Conservation (phyloP, 2,329 filamentous ascomycete genomes). For the Botryosphaeria agaves region DNA sequence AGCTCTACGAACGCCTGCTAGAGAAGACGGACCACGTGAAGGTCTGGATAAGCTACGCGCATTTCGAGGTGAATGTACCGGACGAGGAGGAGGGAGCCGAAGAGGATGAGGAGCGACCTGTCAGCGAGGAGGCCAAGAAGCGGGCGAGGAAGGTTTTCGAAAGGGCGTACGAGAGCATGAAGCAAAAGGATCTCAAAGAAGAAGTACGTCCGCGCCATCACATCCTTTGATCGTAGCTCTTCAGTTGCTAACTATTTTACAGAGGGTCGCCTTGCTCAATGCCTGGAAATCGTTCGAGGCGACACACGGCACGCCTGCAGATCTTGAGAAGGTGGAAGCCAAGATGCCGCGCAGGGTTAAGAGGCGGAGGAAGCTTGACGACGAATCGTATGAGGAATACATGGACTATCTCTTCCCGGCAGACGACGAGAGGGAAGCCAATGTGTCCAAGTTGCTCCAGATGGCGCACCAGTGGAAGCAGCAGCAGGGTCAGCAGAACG, state of each 20-base stretch:
- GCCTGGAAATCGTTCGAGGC: slow-evolving; percentile 88
- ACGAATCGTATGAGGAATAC: slow-evolving; percentile 91
- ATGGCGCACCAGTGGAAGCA: slow-evolving; percentile 84
- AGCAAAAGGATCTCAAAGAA: slow-evolving; percentile 78
- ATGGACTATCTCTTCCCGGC: slow-evolving; percentile 94
- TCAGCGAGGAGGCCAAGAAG: slow-evolving; percentile 69
- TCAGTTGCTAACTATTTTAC: slow-evolving; percentile 15
- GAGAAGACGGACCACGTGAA: slow-evolving; percentile 97
- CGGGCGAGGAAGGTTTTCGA: slow-evolving; percentile 73
- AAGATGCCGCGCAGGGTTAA: slow-evolving; percentile 91
- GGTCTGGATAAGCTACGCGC: slow-evolving; percentile 97
- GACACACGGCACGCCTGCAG: slow-evolving; percentile 57
- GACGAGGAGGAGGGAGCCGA: slow-evolving; percentile 46
- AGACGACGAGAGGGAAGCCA: slow-evolving; percentile 74
- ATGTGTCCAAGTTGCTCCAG: slow-evolving; percentile 66
- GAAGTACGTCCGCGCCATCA: slow-evolving; percentile 33
- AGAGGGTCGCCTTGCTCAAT: slow-evolving; percentile 74
- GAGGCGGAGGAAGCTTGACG: slow-evolving; percentile 79
- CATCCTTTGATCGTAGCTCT: slow-evolving; percentile 1
- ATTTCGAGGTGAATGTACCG: slow-evolving; percentile 90
- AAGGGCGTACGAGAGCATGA: slow-evolving; percentile 72
- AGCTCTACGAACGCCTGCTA: slow-evolving; percentile 76
- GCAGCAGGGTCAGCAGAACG: slow-evolving; percentile 19
- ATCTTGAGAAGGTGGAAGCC: slow-evolving; percentile 69
- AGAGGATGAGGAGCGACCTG: slow-evolving; percentile 38